Evolutionary conservation across 768 basidiomycete species (phyloP).

Genomic region (Collybia sp.): DNA sequence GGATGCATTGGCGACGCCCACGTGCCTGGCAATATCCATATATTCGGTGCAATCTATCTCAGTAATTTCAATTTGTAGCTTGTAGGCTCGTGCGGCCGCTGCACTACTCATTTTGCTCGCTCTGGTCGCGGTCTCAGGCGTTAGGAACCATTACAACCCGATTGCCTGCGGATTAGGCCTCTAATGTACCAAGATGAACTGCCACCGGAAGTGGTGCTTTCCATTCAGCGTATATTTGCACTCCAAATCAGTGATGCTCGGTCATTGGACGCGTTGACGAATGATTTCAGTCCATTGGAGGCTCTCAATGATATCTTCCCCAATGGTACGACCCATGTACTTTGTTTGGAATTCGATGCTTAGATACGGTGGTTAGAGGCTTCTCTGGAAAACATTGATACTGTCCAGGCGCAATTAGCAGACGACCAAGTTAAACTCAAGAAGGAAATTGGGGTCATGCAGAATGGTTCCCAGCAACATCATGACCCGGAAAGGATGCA

Average conservation of each 20-base stretch:
- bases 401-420: conserved; percentile 62
- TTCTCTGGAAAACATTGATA: conserved; percentile 67
- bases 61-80: no score
- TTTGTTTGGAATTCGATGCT: conserved; percentile 6
- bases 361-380: conserved; percentile 48
- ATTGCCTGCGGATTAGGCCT: not conserved
- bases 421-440: conserved; percentile 69
- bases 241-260: conserved; percentile 41
- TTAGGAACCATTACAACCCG: no score
- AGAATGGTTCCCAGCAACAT: conserved; percentile 61
- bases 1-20: no score
- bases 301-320: conserved; percentile 74
- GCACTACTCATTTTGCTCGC: no score
- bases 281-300: conserved; percentile 50
- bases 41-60: no score
- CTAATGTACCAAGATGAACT: conserved; percentile 45
- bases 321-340: conserved; percentile 46
- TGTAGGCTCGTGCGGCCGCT: no score
- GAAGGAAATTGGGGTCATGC: conserved; percentile 65
- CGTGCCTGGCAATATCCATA: no score
- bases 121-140: no score
- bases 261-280: conserved; percentile 53
- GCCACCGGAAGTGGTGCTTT: conserved; percentile 61
- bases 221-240: conserved; percentile 69
- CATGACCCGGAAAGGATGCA: conserved; percentile 91